phyloP scores from a whole-genome alignment of 2,329 filamentous ascomycete species.

The Colletotrichum salicis region DNA sequence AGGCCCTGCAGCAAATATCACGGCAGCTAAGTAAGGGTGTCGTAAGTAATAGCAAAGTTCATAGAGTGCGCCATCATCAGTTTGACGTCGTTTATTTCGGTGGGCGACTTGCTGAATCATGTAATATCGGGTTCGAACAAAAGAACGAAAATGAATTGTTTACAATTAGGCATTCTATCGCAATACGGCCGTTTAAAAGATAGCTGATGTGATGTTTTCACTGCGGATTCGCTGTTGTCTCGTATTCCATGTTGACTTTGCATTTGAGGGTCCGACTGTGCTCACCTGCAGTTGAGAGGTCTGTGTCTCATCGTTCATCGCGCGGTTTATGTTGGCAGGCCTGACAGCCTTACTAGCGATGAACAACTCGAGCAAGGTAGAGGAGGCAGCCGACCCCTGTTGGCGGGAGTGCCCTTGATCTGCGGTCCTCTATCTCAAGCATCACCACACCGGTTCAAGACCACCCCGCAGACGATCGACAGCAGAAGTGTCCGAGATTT shows the following conservation, averaged over 20 bases:
- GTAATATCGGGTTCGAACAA: neutral
- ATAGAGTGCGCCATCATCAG: neutral
- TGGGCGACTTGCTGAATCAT: too few relatives aligned
- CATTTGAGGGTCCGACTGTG: constrained; percentile 1
- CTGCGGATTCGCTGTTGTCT: neutral
- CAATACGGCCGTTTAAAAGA: neutral
- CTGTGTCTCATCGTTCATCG: constrained; percentile 15
- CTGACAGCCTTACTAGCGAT: constrained; percentile 13
- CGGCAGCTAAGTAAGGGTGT: neutral
- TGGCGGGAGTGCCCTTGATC: constrained; percentile 9
- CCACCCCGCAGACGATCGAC: neutral
- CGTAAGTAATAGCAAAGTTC: neutral
- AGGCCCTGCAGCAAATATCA: neutral
- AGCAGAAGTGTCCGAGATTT: neutral
- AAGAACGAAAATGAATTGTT: neutral
- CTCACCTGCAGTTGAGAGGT: constrained; percentile 30
- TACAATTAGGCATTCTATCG: neutral
- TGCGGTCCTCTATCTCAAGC: constrained; percentile 4
- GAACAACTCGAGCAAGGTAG: neutral
- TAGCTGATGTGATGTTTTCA: neutral
- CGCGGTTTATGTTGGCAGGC: neutral
- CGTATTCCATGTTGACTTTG: constrained; percentile 1
- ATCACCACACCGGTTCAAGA: neutral
- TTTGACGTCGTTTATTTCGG: neutral
- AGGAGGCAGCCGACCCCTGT: neutral